Evolutionary conservation across 2,329 filamentous ascomycete species (phyloP).

Genomic region (Fusarium penzigii): DNA sequence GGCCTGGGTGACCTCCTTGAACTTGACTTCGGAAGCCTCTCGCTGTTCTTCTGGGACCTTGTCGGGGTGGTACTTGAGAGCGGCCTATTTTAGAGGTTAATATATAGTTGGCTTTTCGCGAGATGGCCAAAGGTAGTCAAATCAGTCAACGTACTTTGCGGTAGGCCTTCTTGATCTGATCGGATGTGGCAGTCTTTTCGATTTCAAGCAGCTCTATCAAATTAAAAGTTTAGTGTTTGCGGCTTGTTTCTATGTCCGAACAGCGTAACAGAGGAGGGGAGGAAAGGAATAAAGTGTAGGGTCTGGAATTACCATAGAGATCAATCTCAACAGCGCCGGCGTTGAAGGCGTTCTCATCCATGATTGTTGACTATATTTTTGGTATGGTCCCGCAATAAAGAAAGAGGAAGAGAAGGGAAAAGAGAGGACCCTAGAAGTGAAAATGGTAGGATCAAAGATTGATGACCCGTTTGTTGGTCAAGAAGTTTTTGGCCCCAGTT

Average conservation of each 20-base stretch:
- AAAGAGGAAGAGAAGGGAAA: too few relatives aligned
- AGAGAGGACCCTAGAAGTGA: too few relatives aligned
- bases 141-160: conserved; percentile 68
- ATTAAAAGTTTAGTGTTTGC: conserved; percentile 1
- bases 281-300: neutral
- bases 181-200: conserved; percentile 67
- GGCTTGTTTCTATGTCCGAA: conserved; percentile 3
- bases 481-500: neutral
- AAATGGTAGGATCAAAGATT: neutral
- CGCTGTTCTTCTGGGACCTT: conserved; percentile 88
- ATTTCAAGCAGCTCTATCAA: conserved; percentile 75
- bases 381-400: too few relatives aligned
- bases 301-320: conserved; percentile 57
- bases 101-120: neutral
- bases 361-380: conserved; percentile 11
- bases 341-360: conserved; percentile 28
- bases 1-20: conserved; percentile 90
- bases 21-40: conserved; percentile 82
- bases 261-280: too few relatives aligned
- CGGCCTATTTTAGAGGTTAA: conserved; percentile 60
- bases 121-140: neutral
- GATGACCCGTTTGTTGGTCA: neutral
- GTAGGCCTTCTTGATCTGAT: conserved; percentile 93
- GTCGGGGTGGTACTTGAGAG: conserved; percentile 88
- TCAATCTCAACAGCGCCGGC: conserved; percentile 47